A percentile compares a stretch with the other conserved stretches of the same genome.
Conservation (phyloP, 2,329 filamentous ascomycete genomes). For the Ambrosiella cleistominuta region DNA sequence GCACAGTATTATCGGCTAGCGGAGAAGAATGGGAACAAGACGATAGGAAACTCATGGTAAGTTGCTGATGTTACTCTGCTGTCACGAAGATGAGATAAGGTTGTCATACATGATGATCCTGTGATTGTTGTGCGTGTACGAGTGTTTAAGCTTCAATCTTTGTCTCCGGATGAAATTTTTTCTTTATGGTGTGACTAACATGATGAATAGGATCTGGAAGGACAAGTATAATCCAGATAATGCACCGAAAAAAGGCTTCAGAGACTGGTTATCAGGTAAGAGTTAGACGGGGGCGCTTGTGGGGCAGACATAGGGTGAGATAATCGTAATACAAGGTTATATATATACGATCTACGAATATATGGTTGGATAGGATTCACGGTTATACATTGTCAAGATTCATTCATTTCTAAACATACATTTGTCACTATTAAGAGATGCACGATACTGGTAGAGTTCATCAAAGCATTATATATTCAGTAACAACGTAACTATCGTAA, state of each 20-base stretch:
- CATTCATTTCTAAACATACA: too few relatives aligned
- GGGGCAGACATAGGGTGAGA: background rate
- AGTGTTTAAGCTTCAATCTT: background rate
- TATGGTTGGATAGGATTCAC: too few relatives aligned
- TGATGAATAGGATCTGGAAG: constrained; percentile 72
- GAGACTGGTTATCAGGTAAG: background rate
- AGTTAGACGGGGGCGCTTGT: background rate
- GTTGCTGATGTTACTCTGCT: constrained; percentile 19
- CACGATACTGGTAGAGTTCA: background rate
- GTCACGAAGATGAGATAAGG: background rate
- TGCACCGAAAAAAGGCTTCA: constrained; percentile 21
- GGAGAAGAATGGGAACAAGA: constrained; percentile 77
- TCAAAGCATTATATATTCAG: background rate
- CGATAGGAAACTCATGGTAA: constrained; percentile 87
- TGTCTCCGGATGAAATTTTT: background rate
- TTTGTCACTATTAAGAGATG: too few relatives aligned
- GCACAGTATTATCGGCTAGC: constrained; percentile 86
- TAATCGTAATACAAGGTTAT: background rate
- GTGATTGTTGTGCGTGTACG: background rate
- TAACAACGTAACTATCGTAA: constrained; percentile 1
- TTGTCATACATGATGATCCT: background rate
- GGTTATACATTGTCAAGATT: too few relatives aligned
- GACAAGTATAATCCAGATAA: constrained; percentile 61
- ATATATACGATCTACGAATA: too few relatives aligned
- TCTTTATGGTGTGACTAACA: background rate